A percentile compares a stretch with the other conserved stretches of the same genome.
These are phyloP conservation scores for Myxozyma vanderwaltii DNA, from an alignment of 805 yeast species.

Conservation along the genomic window DNA sequence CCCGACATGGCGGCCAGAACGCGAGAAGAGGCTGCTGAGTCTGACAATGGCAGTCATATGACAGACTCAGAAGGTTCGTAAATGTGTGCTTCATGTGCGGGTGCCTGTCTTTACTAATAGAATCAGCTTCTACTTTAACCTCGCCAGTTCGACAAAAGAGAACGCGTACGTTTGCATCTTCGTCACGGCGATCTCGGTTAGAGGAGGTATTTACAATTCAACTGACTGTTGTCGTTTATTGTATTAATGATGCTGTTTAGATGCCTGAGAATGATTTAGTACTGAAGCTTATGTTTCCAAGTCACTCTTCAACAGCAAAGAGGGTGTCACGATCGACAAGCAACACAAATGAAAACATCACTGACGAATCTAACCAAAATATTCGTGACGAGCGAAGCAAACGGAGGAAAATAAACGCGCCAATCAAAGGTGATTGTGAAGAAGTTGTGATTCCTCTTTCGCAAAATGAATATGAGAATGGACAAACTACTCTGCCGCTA, in stretches of 20 bases:
- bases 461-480: background rate
- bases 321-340: background rate
- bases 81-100: background rate
- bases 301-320: background rate
- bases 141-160: background rate
- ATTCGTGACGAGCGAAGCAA: background rate
- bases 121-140: background rate
- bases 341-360: background rate
- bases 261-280: constrained; percentile 5
- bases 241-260: background rate
- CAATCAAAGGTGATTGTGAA: background rate
- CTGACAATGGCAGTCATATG: no score
- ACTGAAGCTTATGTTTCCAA: background rate
- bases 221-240: background rate
- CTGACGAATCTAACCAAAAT: no score
- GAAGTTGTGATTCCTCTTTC: background rate
- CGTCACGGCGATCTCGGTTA: background rate
- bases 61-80: background rate
- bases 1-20: no score
- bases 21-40: no score
- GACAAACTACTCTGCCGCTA: no score
- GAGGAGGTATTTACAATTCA: background rate
- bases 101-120: no score
- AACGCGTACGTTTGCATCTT: background rate
- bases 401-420: background rate